Conservation (phyloP, 257 asterid genomes). For the Solanum tarapatanum region DNA sequence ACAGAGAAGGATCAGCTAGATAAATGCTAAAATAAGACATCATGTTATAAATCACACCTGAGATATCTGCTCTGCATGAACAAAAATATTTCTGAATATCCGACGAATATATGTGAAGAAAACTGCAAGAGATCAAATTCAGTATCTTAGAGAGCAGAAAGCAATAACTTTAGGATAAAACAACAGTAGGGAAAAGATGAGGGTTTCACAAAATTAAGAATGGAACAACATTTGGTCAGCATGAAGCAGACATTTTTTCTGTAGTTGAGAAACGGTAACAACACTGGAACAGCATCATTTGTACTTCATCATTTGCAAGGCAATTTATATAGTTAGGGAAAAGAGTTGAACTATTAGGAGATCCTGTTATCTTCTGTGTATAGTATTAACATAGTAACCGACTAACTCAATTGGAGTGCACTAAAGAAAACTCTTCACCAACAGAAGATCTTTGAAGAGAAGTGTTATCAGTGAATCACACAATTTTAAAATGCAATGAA, state of each 20-base stretch:
- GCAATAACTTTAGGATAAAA: neutral
- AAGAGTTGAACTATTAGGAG: neutral
- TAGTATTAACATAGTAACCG: neutral
- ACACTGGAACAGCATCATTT: neutral
- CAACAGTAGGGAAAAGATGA: neutral
- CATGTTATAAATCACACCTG: slow-evolving; percentile 40
- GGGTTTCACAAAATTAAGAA: neutral
- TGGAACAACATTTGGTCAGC: neutral
- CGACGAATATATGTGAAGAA: slow-evolving; percentile 66
- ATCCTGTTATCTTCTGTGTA: neutral
- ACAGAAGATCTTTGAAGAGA: neutral
- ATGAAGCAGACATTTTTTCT: neutral
- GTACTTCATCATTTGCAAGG: neutral
- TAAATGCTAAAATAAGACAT: neutral
- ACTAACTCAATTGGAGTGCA: neutral
- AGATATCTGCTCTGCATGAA: slow-evolving; percentile 76
- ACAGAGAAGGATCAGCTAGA: neutral
- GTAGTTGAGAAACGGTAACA: neutral
- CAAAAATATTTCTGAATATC: slow-evolving; percentile 78
- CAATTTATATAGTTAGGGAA: neutral
- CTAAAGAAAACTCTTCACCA: neutral
- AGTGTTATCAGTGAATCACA: neutral
- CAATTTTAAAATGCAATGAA: neutral
- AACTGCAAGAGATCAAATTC: slow-evolving; percentile 38
- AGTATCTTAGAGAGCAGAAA: neutral